Conservation (phyloP, 192 early-diverging fungal species). For the Obelidium mucronatum region DNA sequence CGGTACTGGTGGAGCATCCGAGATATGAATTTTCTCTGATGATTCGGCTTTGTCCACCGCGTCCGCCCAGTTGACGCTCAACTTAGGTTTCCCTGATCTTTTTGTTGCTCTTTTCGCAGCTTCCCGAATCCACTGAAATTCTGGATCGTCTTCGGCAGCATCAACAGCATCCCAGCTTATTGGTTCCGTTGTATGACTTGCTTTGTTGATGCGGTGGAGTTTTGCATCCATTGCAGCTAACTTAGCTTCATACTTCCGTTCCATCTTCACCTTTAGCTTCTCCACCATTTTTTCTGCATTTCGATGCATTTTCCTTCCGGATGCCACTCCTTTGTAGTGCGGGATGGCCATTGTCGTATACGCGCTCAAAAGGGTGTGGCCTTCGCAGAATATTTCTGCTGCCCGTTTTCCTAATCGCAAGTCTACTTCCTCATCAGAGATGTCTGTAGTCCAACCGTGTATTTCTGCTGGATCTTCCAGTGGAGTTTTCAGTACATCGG, state of each 20-base stretch:
- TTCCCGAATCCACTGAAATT: neutral
- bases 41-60: neutral
- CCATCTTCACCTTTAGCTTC: neutral
- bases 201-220: neutral
- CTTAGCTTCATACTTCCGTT: neutral
- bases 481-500: too few relatives aligned
- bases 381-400: too few relatives aligned
- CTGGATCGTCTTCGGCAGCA: neutral
- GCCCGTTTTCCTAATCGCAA: too few relatives aligned
- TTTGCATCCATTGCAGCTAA: neutral
- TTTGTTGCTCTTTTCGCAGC: neutral
- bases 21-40: neutral
- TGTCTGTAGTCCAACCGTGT: too few relatives aligned
- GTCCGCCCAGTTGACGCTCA: neutral
- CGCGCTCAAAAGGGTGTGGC: too few relatives aligned
- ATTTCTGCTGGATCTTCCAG: too few relatives aligned
- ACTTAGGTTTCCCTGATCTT: neutral
- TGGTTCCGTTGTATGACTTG: neutral
- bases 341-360: too few relatives aligned
- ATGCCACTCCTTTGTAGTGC: too few relatives aligned
- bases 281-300: neutral
- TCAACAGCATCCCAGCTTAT: neutral
- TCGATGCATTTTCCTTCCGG: too few relatives aligned
- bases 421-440: too few relatives aligned
- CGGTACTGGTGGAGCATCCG: neutral